phyloP scores from a whole-genome alignment of 2,329 filamentous ascomycete species.

The Fusarium pseudograminearum region DNA sequence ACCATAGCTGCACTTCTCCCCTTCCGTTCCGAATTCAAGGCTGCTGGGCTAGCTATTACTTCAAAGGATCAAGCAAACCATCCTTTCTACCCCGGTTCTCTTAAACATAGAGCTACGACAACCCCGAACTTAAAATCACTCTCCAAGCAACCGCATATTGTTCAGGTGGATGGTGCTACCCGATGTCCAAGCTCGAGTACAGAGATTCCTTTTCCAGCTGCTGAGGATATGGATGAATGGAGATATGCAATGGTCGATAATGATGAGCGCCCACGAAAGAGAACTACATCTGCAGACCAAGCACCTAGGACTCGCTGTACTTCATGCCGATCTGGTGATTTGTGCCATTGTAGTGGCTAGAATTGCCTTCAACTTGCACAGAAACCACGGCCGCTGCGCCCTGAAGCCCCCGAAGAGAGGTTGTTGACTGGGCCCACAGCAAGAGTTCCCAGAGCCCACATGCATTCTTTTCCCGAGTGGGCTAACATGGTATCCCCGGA shows the following conservation, averaged over 20 bases:
- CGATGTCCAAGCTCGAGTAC: slow-evolving; percentile 46
- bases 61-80: slow-evolving; percentile 59
- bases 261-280: slow-evolving; percentile 41
- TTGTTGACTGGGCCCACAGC: slow-evolving; percentile 20
- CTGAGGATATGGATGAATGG: slow-evolving; percentile 51
- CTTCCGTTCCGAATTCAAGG: slow-evolving; percentile 65
- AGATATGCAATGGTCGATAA: slow-evolving; percentile 52
- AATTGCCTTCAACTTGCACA: slow-evolving; percentile 38
- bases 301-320: slow-evolving; percentile 38
- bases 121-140: slow-evolving; percentile 2
- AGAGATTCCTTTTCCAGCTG: slow-evolving; percentile 50
- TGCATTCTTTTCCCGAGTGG: slow-evolving; percentile 35
- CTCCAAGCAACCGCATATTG: slow-evolving; percentile 19
- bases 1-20: slow-evolving; percentile 67
- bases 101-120: slow-evolving; percentile 20
- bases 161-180: slow-evolving; percentile 50
- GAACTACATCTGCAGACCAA: slow-evolving; percentile 23
- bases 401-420: neutral
- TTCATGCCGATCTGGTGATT: slow-evolving; percentile 48
- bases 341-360: slow-evolving; percentile 40
- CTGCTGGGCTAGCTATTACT: slow-evolving; percentile 68
- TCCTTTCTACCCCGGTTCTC: slow-evolving; percentile 7
- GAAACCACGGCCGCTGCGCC: slow-evolving; percentile 23
- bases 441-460: slow-evolving; percentile 21
- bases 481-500: neutral